phyloP scores from a whole-genome alignment of 2,329 filamentous ascomycete genomes.

The Sarocladium oryzae region DNA sequence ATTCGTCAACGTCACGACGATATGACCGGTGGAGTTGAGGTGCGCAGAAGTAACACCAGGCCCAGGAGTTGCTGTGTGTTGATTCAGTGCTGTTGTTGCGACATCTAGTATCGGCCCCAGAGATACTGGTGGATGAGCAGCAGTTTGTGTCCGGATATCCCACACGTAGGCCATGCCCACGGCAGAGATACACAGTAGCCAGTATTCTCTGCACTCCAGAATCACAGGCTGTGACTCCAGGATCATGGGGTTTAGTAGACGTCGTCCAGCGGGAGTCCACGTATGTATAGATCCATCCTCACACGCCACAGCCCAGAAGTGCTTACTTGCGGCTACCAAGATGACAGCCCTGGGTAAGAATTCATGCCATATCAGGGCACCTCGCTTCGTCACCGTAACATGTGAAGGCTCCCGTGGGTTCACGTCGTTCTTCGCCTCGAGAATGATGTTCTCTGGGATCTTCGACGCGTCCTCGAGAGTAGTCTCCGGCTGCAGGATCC shows the following conservation, averaged over 20 bases:
- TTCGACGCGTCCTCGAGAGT: slow-evolving; percentile 56
- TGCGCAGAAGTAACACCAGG: slow-evolving; percentile 88
- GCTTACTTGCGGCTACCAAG: slow-evolving; percentile 82
- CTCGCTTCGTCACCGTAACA: slow-evolving; percentile 74
- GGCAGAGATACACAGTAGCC: slow-evolving; percentile 83
- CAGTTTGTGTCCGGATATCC: slow-evolving; percentile 77
- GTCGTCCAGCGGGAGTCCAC: slow-evolving; percentile 87
- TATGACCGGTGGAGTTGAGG: slow-evolving; percentile 77
- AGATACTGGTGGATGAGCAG: slow-evolving; percentile 84
- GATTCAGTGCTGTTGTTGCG: slow-evolving; percentile 70
- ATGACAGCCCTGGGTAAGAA: slow-evolving; percentile 81
- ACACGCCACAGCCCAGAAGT: slow-evolving; percentile 88
- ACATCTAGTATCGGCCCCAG: slow-evolving; percentile 84
- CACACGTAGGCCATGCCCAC: slow-evolving; percentile 88
- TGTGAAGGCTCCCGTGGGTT: slow-evolving; percentile 75
- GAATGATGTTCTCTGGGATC: slow-evolving; percentile 62
- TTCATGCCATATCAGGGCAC: slow-evolving; percentile 84
- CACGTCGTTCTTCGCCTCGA: slow-evolving; percentile 83
- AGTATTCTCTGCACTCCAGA: slow-evolving; percentile 81
- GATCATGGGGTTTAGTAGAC: slow-evolving; percentile 76
- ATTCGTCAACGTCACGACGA: slow-evolving; percentile 87
- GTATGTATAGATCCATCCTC: slow-evolving; percentile 87
- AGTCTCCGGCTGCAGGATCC: slow-evolving; percentile 45
- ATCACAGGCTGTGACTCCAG: slow-evolving; percentile 92
- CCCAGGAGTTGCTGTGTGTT: slow-evolving; percentile 65